A percentile compares a stretch with the other conserved stretches of the same genome.
phyloP scores from a whole-genome alignment of 306 rosid genomes.

The barrel medic (Medicago truncatula) region MtrunA17r5.0-ANR NC_053042.1:20103501-20104000 shows the following conservation, averaged over 20 bases:
- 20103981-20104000: background rate
- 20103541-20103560: constrained; percentile 55
- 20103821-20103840: background rate
- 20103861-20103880: constrained; percentile 18
- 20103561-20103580: constrained; percentile 63
- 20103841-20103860: background rate
- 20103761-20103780: constrained; percentile 57
- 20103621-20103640: constrained; percentile 63
- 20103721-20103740: constrained; percentile 66
- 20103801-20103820: constrained; percentile 1
- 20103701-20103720: constrained; percentile 69
- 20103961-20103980: background rate
- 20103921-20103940: background rate
- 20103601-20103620: constrained; percentile 70
- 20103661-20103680: constrained; percentile 56
- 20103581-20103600: constrained; percentile 74
- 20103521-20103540: constrained; percentile 73
- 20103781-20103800: background rate
- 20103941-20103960: background rate
- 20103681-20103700: constrained; percentile 64
- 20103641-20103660: constrained; percentile 52
- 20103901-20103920: background rate
- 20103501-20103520: constrained; percentile 93
- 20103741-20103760: constrained; percentile 71
- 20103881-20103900: background rate